phyloP scores from a whole-genome alignment of 352 stramenopile species.

The Nothophytophthora sp. region DNA sequence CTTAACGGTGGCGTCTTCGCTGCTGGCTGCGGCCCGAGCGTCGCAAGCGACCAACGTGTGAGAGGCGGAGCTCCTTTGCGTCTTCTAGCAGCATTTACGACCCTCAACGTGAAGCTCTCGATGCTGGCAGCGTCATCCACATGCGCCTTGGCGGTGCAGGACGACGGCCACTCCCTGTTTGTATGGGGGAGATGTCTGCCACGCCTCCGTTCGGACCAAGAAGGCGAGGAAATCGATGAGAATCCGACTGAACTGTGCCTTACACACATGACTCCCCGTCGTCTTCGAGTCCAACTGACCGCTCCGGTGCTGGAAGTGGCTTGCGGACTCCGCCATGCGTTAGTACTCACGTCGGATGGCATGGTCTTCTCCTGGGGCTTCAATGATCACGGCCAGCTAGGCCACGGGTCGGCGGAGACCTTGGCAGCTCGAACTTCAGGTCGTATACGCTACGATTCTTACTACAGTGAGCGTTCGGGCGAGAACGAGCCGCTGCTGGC shows the following conservation, averaged over 20 bases:
- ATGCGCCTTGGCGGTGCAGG: conserved; percentile 44
- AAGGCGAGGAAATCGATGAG: neutral
- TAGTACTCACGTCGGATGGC: conserved; percentile 48
- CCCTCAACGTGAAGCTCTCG: conserved; percentile 34
- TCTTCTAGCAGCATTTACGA: conserved; percentile 52
- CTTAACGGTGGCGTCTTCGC: conserved; percentile 62
- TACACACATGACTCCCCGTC: conserved; percentile 20
- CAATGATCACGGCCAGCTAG: conserved; percentile 77
- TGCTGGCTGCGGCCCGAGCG: conserved; percentile 45
- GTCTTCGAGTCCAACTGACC: conserved; percentile 33
- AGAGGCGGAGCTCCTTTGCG: conserved; percentile 35
- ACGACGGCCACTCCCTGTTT: conserved; percentile 47
- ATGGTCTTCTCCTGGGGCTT: conserved; percentile 80
- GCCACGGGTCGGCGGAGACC: conserved; percentile 52
- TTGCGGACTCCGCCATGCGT: conserved; percentile 58
- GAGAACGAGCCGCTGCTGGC: conserved; percentile 46
- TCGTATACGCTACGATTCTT: conserved; percentile 27
- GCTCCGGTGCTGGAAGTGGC: conserved; percentile 19
- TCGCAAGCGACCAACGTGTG: conserved; percentile 23
- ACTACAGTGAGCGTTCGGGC: conserved; percentile 57
- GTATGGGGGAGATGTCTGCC: conserved; percentile 58
- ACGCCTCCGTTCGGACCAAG: conserved; percentile 24
- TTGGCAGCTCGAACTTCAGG: conserved; percentile 46
- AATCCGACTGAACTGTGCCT: conserved; percentile 10
- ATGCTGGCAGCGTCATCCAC: conserved; percentile 40